Evolutionary conservation across 768 basidiomycete genomes (phyloP), one percentile per base, ranked within the genome.

Genomic region (Leccinum imitatum): DNA sequence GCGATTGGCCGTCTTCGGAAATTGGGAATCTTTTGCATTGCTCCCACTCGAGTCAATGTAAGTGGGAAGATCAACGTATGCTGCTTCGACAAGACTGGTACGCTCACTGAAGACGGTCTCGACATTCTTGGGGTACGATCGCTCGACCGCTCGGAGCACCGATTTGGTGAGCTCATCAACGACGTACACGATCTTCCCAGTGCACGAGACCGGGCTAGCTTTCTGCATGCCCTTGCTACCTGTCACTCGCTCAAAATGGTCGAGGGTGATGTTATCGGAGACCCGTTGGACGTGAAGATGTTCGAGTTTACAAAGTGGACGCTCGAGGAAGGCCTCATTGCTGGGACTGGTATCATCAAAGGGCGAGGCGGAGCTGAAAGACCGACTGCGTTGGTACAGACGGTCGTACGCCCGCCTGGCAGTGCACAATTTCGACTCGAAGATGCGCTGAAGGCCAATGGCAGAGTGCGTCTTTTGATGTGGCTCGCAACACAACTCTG

Each of bases 81-180:
- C 67, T 98, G 95, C 70, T 99, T 99, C 68, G 97, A 99, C 79
- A 99, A 99, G 77, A 99, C 97, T 1, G 97, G 97, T 8, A 99
- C 97, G 9, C 81, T 99, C 23, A 99, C 97, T 1, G 97, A 99
- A 74, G 97, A 99, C 64, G 97, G 96, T 0, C 80, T 99, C 53
- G 97, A 99, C 71, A 94, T 99, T 50, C 87, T 99, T 50, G 97
- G 97, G 15, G 89, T 97, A 17, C 89, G 96, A 50, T 86, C 85
- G 6, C 83, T 92, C 47, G 95, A 96, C 59, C 86, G 92, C 48
- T 82, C 79, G 51, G 82, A 78, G 8, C 84, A 87, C 57, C 82
- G 86, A 46, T 98, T 98, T 74, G 93, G 95, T 19, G 96, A 99
- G 70, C 84, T 98, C 37, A 79, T 95, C 54, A 83, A 90, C 60